Evolutionary conservation across 805 yeast genomes (phyloP), one percentile per base, ranked within the genome.

Genomic region (Komagataella pastoris): DNA sequence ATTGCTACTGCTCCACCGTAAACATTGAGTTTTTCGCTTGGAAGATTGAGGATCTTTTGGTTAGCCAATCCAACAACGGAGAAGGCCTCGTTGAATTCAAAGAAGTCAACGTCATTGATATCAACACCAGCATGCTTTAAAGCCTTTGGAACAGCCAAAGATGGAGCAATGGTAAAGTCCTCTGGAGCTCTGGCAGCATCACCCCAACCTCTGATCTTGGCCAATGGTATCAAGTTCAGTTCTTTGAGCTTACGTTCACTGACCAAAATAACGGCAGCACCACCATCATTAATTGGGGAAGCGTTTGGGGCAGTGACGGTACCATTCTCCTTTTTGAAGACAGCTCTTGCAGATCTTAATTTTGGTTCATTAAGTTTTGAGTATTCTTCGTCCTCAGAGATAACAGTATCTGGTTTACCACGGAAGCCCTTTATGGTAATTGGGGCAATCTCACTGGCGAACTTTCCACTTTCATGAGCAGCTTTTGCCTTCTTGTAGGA

Each of bases 291-390:
- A 62, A 93, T 76, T 63, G 95, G 88, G 24, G 97, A 88, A 24
- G 98, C 95, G 67, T 93, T 95, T 60, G 97, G 95, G 23, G 96
- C 98, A 45, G 99, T 91, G 55, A 93, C 91, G 46, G 97, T 87
- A 66, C 98, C 99, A 59, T 84, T 82, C 64, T 89, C 97, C 70
- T 79, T 82, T 72, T 87, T 85, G 83, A 93, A 93, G 44, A 88
- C 98, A 51, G 99, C 81, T 74, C 98, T 85, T 30, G 98, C 97
- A 53, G 83, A 50, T 65, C 76, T 80, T 60, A 93, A 73, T 67
- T 79, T 88, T 46, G 75, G 74, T 68, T 86, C 89, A 71, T 91
- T 79, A 59, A 90, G 76, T 65, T 88, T 88, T 53, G 71, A 64
- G 54, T 77, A 71, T 75, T 93, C 99, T 71, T 93, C 98, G 69